Evolutionary conservation across 371 early-diverging fungal genomes (phyloP), one percentile per base, ranked within the genome.

Genomic region (Rhizopus stolonifer): DNA sequence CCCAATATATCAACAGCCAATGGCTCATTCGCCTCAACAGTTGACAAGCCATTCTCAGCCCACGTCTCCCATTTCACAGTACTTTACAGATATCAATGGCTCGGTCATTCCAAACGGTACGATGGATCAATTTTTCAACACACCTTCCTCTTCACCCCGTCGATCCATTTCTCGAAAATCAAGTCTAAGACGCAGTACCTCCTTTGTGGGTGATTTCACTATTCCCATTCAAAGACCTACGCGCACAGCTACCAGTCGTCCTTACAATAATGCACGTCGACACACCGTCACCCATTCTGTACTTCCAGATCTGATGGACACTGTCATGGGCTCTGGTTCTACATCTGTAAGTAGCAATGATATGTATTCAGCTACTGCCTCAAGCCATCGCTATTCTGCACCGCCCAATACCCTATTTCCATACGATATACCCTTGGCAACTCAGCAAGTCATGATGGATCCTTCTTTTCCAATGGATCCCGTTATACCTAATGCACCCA

Each of bases 381-480:
- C 53, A 36, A 63, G 46, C 46, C 47, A 63, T 18, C 54, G 54
- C 13, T 63, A 49, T 31, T 62, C 63, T 19, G 58, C 58, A 1
- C 58, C 63, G 31, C 46, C 43, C 36, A 57, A 53, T 62, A 29
- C 31, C 31, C 31, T 29, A 29, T 29, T 29, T 29, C 31, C 31
- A 29, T 29, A 29, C 10, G 54, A 46, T 51, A 60, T 60, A 60
- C 61, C 62, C 61, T 56, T 58, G 43, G 43, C 55, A 34, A 52
- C 34, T 25, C 69, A 67, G 19, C 48, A 33, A 46, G 44, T 65
- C 47, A 24, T 66, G 52, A 40, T 65, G 42, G 61, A 61, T 44
- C 52, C 57, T 24, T 46, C 55, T 13, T 62, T 61, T 48, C 66
- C 69, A n/a, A 64, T 66, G 69, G 69, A 68, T 34, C 71, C 71